Evolutionary conservation across 768 basidiomycete species (phyloP).

Genomic region (Hericium erinaceus): DNA sequence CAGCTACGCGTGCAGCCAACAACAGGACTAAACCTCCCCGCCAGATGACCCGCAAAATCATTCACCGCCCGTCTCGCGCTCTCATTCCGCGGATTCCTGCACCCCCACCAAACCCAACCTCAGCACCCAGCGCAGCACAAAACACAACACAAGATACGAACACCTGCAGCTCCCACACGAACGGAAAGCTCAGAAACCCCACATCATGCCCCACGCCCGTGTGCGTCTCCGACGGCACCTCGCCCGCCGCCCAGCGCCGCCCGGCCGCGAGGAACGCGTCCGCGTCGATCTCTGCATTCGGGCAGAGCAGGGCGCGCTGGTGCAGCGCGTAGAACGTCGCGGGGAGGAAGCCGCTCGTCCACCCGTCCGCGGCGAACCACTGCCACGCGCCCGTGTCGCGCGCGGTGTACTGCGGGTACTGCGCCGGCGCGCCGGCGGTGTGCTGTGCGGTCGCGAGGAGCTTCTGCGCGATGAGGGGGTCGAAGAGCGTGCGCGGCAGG

Average conservation of each 20-base stretch:
- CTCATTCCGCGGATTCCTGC: constrained; percentile 47
- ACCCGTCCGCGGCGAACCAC: constrained; percentile 44
- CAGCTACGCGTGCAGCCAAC: constrained; percentile 69
- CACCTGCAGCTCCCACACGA: constrained; percentile 51
- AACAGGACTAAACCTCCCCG: constrained; percentile 43
- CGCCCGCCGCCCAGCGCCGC: constrained; percentile 38
- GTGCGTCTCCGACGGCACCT: constrained; percentile 39
- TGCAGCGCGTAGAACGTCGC: constrained; percentile 50
- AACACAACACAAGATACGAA: constrained; percentile 23
- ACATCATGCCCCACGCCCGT: constrained; percentile 57
- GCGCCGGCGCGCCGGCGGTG: constrained; percentile 28
- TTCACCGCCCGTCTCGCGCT: constrained; percentile 49
- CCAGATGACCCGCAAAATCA: constrained; percentile 47
- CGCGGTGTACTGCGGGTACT: constrained; percentile 55
- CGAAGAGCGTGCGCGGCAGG: constrained; percentile 40
- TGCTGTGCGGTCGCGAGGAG: constrained; percentile 43
- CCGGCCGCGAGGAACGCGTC: constrained; percentile 42
- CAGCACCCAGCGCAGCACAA: neutral
- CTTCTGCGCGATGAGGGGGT: constrained; percentile 48
- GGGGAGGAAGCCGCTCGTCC: constrained; percentile 66
- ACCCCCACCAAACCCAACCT: neutral
- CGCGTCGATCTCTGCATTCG: constrained; percentile 32
- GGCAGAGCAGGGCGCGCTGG: constrained; percentile 40
- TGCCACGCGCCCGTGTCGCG: constrained; percentile 42
- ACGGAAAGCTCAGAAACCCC: constrained; percentile 64